Evolutionary conservation across 176 grass and related monocot genomes (phyloP).

Genomic region (Musa beccarii): DNA sequence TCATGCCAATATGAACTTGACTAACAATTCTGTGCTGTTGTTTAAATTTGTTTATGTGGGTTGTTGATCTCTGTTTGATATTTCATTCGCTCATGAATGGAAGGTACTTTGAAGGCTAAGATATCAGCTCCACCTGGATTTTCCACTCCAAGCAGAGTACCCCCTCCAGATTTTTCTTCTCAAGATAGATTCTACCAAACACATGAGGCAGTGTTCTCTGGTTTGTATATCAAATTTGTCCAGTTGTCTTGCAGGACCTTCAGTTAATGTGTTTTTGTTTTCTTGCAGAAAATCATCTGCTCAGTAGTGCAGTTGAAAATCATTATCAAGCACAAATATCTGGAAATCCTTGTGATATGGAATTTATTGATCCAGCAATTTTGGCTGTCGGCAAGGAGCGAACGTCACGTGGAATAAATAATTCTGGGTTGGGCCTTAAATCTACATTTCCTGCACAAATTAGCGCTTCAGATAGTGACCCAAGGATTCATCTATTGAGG

Average conservation of each 20-base stretch:
- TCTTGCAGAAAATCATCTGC: conserved; percentile 39
- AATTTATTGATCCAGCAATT: conserved; percentile 91
- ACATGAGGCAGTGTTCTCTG: conserved; percentile 35
- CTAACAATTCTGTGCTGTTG: background rate
- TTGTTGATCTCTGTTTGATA: background rate
- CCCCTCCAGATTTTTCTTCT: conserved; percentile 48
- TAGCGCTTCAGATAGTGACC: conserved; percentile 52
- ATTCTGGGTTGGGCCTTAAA: conserved; percentile 48
- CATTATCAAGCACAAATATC: conserved; percentile 45
- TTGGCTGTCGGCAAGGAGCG: conserved; percentile 82
- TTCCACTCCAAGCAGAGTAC: conserved; percentile 36
- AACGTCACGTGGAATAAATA: conserved; percentile 43
- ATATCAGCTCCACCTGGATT: conserved; percentile 57
- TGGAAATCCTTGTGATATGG: conserved; percentile 53
- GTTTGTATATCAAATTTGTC: conserved; percentile 25
- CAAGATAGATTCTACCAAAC: conserved; percentile 35
- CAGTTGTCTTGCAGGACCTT: conserved; percentile 13
- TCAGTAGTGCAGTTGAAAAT: conserved; percentile 36
- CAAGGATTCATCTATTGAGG: conserved; percentile 58
- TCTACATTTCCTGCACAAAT: conserved; percentile 35
- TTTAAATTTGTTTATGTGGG: background rate
- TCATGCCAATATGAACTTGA: background rate
- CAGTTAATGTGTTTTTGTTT: background rate
- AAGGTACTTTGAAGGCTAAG: conserved; percentile 39
- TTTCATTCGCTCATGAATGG: background rate